Percentiles rank a stretch among this genome's conserved stretches.
phyloP scores from a whole-genome alignment of 306 rosid genomes.

The Trifolium fragiferum region DNA sequence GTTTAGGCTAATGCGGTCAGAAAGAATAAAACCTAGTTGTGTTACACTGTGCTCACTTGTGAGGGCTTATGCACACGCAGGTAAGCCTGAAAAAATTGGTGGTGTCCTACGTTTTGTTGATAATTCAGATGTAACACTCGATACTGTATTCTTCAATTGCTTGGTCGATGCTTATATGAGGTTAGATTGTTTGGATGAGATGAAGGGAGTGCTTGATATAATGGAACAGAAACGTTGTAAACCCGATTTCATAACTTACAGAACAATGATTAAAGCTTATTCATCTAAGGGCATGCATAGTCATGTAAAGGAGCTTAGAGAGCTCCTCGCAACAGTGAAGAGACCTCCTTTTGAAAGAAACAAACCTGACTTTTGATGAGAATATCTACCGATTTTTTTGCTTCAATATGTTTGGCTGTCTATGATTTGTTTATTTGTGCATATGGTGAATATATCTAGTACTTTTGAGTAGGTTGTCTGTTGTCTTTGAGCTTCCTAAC shows the following conservation, averaged over 20 bases:
- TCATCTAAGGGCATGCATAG: conserved; percentile 69
- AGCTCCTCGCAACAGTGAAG: conserved; percentile 55
- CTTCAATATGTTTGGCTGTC: conserved; percentile 1
- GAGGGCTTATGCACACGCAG: conserved; percentile 80
- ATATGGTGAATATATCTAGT: conserved; percentile 10
- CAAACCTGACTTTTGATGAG: conserved; percentile 72
- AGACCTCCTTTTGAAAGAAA: conserved; percentile 48
- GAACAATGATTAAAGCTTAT: conserved; percentile 90
- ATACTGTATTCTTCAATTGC: conserved; percentile 80
- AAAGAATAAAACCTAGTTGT: conserved; percentile 89
- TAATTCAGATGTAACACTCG: conserved; percentile 76
- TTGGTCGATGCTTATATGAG: conserved; percentile 87
- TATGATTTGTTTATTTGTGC: conserved; percentile 19
- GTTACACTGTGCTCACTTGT: conserved; percentile 90
- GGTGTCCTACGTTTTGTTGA: conserved; percentile 72
- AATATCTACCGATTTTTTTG: conserved; percentile 14
- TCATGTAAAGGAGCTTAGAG: conserved; percentile 69
- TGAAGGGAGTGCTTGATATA: conserved; percentile 75
- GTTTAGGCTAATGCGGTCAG: conserved; percentile 88
- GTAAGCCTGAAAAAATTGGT: conserved; percentile 70
- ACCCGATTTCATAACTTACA: conserved; percentile 84
- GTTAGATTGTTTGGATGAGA: conserved; percentile 72
- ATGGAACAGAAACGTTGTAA: conserved; percentile 78
- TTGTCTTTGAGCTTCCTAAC: not conserved
- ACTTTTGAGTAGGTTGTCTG: not conserved